A percentile compares a stretch with the other conserved stretches of the same genome.
Conservation (phyloP, 1,139 yeast species). For the Magnusiomyces fungicola region DNA sequence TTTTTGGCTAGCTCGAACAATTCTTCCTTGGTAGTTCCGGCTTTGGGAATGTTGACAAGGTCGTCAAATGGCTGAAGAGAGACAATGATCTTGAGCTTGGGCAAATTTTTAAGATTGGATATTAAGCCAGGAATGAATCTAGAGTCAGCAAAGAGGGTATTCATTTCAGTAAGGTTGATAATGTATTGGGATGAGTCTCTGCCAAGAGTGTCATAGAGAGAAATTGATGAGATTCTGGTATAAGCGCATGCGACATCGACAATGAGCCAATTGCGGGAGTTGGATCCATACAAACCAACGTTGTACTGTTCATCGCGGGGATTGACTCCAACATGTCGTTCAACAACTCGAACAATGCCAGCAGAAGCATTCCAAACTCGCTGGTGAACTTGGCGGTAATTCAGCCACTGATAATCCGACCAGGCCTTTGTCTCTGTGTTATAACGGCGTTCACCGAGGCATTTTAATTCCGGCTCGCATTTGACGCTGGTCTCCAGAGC, state of each 20-base stretch:
- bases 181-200: slow-evolving; percentile 51
- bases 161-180: slow-evolving; percentile 47
- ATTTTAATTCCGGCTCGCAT: slow-evolving; percentile 35
- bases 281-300: slow-evolving; percentile 48
- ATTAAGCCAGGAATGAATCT: slow-evolving; percentile 41
- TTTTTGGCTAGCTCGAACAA: too few relatives aligned
- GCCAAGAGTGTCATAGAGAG: slow-evolving; percentile 59
- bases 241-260: slow-evolving; percentile 51
- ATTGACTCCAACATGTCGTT: slow-evolving; percentile 10
- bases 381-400: neutral
- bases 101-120: slow-evolving; percentile 32
- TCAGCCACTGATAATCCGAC: neutral
- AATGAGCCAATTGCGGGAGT: slow-evolving; percentile 52
- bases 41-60: slow-evolving; percentile 16
- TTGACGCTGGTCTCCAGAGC: slow-evolving; percentile 40
- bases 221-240: slow-evolving; percentile 45
- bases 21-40: slow-evolving; percentile 23
- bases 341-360: neutral
- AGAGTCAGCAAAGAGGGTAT: slow-evolving; percentile 45
- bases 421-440: slow-evolving; percentile 19
- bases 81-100: slow-evolving; percentile 36
- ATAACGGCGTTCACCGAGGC: slow-evolving; percentile 46
- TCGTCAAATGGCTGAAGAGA: too few relatives aligned
- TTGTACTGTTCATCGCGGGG: slow-evolving; percentile 34
- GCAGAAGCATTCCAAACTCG: neutral